These are phyloP conservation scores for Ustilago shanxiensis DNA, from an alignment of 1,284 basidiomycete genomes.

Conservation along the genomic window DNA sequence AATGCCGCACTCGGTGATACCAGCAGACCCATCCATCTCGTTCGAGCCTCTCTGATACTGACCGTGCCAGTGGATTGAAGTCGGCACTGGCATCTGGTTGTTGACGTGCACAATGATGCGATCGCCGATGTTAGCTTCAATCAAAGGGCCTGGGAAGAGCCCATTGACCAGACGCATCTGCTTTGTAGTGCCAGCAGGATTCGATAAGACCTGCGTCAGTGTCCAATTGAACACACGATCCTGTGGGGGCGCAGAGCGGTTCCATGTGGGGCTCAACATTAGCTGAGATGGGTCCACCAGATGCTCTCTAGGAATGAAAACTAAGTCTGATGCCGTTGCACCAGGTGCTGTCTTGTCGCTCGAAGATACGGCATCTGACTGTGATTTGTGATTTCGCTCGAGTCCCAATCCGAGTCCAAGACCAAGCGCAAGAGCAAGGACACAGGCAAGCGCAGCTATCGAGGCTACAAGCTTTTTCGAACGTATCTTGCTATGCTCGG, in stretches of 20 bases:
- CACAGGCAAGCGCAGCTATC: constrained; percentile 36
- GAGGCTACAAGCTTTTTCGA: background rate
- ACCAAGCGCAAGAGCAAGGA: constrained; percentile 70
- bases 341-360: constrained; percentile 15
- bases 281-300: constrained; percentile 45
- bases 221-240: constrained; percentile 56
- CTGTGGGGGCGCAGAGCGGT: constrained; percentile 42
- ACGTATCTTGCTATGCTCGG: constrained; percentile 2
- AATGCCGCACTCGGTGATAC: constrained; percentile 68
- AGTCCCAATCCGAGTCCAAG: constrained; percentile 72
- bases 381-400: constrained; percentile 55
- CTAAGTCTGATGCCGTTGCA: constrained; percentile 30
- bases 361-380: constrained; percentile 20
- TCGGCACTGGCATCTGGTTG: constrained; percentile 52
- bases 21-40: constrained; percentile 59
- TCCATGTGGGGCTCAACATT: constrained; percentile 47
- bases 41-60: constrained; percentile 59
- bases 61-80: constrained; percentile 66
- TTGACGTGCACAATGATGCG: constrained; percentile 56
- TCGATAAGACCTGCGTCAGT: constrained; percentile 45
- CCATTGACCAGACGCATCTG: constrained; percentile 61
- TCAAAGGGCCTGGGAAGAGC: constrained; percentile 51
- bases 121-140: constrained; percentile 63
- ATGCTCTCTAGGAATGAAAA: constrained; percentile 56
- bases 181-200: constrained; percentile 56